phyloP scores from a whole-genome alignment of 179 eudicot species.

The Beta macrorhiza region DNA sequence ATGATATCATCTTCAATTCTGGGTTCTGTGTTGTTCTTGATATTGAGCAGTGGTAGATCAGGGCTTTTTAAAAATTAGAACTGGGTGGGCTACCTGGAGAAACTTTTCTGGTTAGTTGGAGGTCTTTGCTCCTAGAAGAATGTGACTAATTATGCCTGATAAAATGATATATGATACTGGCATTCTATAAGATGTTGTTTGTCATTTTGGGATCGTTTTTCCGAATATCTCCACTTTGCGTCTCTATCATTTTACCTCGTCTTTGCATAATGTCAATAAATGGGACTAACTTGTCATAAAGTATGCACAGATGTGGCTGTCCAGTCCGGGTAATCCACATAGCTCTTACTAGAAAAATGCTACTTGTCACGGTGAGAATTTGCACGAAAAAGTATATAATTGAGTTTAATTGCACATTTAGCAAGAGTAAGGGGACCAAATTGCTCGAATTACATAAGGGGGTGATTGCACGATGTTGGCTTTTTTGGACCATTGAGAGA shows the following conservation, averaged over 20 bases:
- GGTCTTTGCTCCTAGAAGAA: neutral
- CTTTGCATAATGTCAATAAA: neutral
- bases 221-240: neutral
- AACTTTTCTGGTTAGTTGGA: neutral
- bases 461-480: neutral
- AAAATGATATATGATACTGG: neutral
- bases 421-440: neutral
- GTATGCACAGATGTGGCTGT: neutral
- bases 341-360: neutral
- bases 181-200: neutral
- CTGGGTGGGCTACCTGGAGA: neutral
- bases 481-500: too few relatives aligned
- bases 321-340: neutral
- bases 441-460: neutral
- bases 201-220: neutral
- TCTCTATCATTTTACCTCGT: neutral
- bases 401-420: neutral
- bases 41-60: neutral
- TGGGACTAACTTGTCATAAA: neutral
- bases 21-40: neutral
- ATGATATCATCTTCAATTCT: neutral
- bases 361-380: neutral
- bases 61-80: neutral
- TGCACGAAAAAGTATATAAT: neutral
- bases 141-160: neutral